phyloP scores from a whole-genome alignment of 805 yeast species.

The Kodamaea jinghongensis region DNA sequence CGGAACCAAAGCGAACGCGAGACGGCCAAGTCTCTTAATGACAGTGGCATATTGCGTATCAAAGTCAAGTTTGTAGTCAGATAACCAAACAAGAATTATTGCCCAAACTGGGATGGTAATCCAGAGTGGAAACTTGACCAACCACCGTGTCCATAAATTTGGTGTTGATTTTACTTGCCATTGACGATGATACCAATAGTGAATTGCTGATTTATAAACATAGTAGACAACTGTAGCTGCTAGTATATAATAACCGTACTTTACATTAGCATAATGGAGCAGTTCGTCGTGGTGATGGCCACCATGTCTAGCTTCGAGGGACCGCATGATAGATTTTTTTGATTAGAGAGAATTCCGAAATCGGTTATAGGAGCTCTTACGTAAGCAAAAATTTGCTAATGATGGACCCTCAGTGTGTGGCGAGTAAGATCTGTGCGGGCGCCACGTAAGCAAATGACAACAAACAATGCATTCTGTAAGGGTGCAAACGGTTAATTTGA shows the following conservation, averaged over 20 bases:
- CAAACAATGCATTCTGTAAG: too few species aligned
- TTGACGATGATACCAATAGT: conserved; percentile 27
- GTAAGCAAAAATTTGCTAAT: too few species aligned
- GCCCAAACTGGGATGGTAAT: conserved; percentile 35
- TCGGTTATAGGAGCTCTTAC: too few species aligned
- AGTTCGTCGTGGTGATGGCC: too few species aligned
- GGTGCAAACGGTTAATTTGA: too few species aligned
- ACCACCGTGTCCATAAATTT: not conserved
- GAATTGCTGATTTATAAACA: conserved; percentile 27
- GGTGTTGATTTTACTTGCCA: conserved; percentile 38
- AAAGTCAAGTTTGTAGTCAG: conserved; percentile 31
- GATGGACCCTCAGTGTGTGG: too few species aligned
- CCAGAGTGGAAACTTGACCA: conserved; percentile 27
- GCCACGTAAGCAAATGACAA: too few species aligned
- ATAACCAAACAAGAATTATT: conserved; percentile 24
- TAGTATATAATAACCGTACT: conserved; percentile 57
- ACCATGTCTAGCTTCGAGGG: too few species aligned
- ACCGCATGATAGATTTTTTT: too few species aligned
- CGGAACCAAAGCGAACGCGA: conserved; percentile 58
- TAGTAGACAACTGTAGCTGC: conserved; percentile 42
- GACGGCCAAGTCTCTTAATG: conserved; percentile 60
- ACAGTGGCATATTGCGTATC: conserved; percentile 27
- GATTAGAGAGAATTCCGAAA: too few species aligned
- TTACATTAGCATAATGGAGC: conserved; percentile 52
- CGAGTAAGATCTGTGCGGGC: too few species aligned